phyloP scores from a whole-genome alignment of 345 rosid species.

The Turnera subulata region DNA sequence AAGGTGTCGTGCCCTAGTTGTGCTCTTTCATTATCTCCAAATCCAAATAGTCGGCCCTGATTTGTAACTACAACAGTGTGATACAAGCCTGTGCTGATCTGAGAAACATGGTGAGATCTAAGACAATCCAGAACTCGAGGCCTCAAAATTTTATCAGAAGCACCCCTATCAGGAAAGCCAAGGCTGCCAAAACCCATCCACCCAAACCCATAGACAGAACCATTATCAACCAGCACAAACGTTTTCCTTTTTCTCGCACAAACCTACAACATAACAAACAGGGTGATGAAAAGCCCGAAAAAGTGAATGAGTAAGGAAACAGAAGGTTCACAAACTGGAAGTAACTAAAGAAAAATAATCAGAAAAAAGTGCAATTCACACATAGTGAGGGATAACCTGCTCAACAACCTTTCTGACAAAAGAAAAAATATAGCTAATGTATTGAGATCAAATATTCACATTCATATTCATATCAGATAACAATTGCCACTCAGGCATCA shows the following conservation, averaged over 20 bases:
- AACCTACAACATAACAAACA: conserved; percentile 42
- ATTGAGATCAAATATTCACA: too few species aligned
- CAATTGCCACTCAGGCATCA: too few species aligned
- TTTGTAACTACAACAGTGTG: conserved; percentile 79
- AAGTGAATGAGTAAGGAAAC: too few species aligned
- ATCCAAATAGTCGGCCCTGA: conserved; percentile 68
- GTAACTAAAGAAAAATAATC: too few species aligned
- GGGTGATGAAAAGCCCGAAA: background rate
- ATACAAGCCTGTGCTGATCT: conserved; percentile 83
- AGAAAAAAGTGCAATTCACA: too few species aligned
- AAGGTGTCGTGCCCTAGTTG: conserved; percentile 85
- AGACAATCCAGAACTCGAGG: conserved; percentile 69
- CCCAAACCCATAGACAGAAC: conserved; percentile 76
- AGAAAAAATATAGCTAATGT: too few species aligned
- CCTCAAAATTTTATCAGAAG: conserved; percentile 64
- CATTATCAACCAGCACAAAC: conserved; percentile 75
- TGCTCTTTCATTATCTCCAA: conserved; percentile 89
- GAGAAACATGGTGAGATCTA: conserved; percentile 64
- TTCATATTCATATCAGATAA: too few species aligned
- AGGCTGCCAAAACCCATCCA: conserved; percentile 94
- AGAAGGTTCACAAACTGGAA: too few species aligned
- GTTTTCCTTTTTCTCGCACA: conserved; percentile 97
- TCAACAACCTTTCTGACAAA: too few species aligned
- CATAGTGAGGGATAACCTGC: too few species aligned
- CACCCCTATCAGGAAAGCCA: conserved; percentile 76